These are phyloP conservation scores for Suhomyces canberraensis DNA, from an alignment of 805 yeast genomes.

Conservation along the genomic window DNA sequence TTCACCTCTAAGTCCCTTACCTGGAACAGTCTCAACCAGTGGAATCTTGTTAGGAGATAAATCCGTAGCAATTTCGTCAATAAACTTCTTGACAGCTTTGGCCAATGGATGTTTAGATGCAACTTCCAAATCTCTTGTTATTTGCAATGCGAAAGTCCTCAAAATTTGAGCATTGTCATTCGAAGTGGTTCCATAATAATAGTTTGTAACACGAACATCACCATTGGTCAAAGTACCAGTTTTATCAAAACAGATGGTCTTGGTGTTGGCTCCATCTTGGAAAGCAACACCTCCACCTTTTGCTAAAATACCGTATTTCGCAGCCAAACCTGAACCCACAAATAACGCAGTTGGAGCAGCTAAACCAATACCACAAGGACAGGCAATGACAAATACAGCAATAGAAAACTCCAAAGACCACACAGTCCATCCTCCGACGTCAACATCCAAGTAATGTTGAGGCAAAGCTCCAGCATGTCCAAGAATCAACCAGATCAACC, in stretches of 20 bases:
- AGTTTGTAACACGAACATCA: slow-evolving; percentile 54
- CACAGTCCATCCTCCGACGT: slow-evolving; percentile 70
- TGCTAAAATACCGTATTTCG: slow-evolving; percentile 70
- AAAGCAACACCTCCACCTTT: slow-evolving; percentile 83
- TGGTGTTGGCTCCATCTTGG: slow-evolving; percentile 66
- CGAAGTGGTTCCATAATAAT: slow-evolving; percentile 21
- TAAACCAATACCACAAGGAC: slow-evolving; percentile 82
- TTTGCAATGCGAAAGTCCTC: slow-evolving; percentile 37
- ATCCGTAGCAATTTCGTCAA: slow-evolving; percentile 29
- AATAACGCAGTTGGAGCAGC: slow-evolving; percentile 84
- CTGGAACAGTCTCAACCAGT: slow-evolving; percentile 51
- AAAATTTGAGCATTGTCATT: slow-evolving; percentile 9
- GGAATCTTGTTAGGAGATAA: slow-evolving; percentile 39
- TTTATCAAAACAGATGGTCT: slow-evolving; percentile 70
- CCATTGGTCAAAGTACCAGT: slow-evolving; percentile 79
- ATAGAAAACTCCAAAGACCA: slow-evolving; percentile 79
- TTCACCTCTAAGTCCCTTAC: slow-evolving; percentile 55
- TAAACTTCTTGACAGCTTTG: slow-evolving; percentile 45
- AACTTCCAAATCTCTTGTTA: slow-evolving; percentile 56
- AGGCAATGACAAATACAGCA: slow-evolving; percentile 77
- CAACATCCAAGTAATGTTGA: slow-evolving; percentile 52
- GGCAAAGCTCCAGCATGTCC: slow-evolving; percentile 58
- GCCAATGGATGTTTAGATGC: slow-evolving; percentile 72
- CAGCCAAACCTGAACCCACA: slow-evolving; percentile 78
- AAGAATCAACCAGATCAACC: slow-evolving; percentile 65